Conservation (phyloP, 2,329 filamentous ascomycete species). For the Cytospora piceae region DNA sequence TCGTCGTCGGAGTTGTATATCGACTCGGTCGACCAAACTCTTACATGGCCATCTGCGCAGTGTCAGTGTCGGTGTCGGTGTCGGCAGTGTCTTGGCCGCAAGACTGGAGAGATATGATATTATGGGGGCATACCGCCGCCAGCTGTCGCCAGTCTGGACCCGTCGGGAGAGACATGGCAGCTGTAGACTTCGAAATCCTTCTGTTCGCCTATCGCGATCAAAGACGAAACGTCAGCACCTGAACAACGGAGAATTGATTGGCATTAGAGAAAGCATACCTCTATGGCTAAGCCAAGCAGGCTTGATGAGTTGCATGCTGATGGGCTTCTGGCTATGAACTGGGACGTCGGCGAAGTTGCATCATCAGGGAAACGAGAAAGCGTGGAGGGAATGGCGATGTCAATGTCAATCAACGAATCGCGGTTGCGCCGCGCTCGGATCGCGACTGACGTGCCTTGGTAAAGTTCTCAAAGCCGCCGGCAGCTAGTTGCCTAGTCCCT, state of each 20-base stretch:
- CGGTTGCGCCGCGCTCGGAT: conserved; percentile 28
- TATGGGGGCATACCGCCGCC: conserved; percentile 72
- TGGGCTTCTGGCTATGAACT: conserved; percentile 29
- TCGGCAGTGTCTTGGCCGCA: background rate
- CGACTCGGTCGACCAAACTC: conserved; percentile 96
- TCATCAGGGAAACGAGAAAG: conserved; percentile 17
- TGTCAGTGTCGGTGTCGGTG: background rate
- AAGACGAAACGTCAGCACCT: conserved; percentile 34
- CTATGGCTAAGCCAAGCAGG: conserved; percentile 95
- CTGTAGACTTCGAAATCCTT: conserved; percentile 99
- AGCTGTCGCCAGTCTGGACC: conserved; percentile 86
- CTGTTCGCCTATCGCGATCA: conserved; percentile 72
- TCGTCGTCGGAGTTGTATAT: conserved; percentile 80
- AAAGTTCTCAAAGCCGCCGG: background rate
- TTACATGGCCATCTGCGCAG: conserved; percentile 81
- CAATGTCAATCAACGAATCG: conserved; percentile 11
- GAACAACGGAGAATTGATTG: background rate
- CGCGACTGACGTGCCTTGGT: conserved; percentile 13
- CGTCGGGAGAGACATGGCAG: conserved; percentile 95
- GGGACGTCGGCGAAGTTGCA: conserved; percentile 25
- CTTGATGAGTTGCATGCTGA: conserved; percentile 82
- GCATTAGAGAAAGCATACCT: conserved; percentile 55
- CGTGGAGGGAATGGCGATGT: conserved; percentile 5
- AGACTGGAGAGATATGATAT: background rate
- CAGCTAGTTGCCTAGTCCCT: conserved; percentile 8